Percentiles rank a stretch among this genome's conserved stretches.
These are phyloP conservation scores for Phyllosticta paracitricarpa DNA, from an alignment of 2,329 filamentous ascomycete genomes.

Conservation along the genomic window DNA sequence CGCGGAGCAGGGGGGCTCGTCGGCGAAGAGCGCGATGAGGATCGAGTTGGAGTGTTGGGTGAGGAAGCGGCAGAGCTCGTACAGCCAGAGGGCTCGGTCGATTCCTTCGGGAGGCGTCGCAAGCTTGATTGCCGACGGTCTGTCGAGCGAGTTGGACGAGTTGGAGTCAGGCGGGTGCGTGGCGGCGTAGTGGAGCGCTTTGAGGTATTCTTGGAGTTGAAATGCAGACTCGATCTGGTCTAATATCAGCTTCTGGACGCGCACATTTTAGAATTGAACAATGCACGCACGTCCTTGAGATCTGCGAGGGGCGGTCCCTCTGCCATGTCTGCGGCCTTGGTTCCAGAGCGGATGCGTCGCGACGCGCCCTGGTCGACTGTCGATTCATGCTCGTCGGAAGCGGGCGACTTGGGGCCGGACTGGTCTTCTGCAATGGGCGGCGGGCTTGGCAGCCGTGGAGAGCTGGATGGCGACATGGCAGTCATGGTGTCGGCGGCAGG, in stretches of 20 bases:
- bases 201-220: slow-evolving; percentile 93
- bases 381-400: slow-evolving; percentile 41
- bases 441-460: slow-evolving; percentile 86
- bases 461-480: slow-evolving; percentile 53
- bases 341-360: slow-evolving; percentile 83
- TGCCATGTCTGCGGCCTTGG: slow-evolving; percentile 85
- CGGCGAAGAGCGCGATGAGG: slow-evolving; percentile 86
- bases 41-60: slow-evolving; percentile 90
- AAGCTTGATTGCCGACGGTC: slow-evolving; percentile 63
- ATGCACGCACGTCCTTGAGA: slow-evolving; percentile 48
- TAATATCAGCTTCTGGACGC: slow-evolving; percentile 15
- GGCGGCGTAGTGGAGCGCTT: slow-evolving; percentile 76
- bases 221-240: slow-evolving; percentile 87
- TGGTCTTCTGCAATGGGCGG: slow-evolving; percentile 93
- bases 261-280: background rate
- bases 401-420: slow-evolving; percentile 68
- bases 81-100: slow-evolving; percentile 87
- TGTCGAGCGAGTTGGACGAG: slow-evolving; percentile 61
- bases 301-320: slow-evolving; percentile 82
- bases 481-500: slow-evolving; percentile 28
- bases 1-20: slow-evolving; percentile 78
- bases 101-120: slow-evolving; percentile 71
- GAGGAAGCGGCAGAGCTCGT: slow-evolving; percentile 93
- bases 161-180: slow-evolving; percentile 49
- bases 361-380: slow-evolving; percentile 64